Evolutionary conservation across 768 basidiomycete genomes (phyloP), one percentile per base, ranked within the genome.

Genomic region (Ephemerocybe angulata): DNA sequence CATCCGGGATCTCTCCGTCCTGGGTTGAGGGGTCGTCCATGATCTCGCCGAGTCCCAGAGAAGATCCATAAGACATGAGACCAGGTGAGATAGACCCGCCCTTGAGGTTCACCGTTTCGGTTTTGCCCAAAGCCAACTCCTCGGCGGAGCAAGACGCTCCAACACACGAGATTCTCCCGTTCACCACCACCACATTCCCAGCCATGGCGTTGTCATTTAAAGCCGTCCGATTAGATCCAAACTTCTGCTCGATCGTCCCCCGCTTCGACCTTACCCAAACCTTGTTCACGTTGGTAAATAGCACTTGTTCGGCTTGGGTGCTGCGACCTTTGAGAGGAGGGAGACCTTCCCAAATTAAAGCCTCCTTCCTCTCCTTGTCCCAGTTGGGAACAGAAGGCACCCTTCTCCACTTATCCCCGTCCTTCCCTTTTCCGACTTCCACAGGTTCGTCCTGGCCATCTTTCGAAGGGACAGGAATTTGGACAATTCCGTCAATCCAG

Each of bases 401-500:
- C 57, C 76, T 72, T 30, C 71, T 72, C 72, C 76, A 77, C 42
- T 72, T 63, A 8, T 74, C 68, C 3, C 68, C 76, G 54, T 76
- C 72, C 57, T 78, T 76, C 0, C 74, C 75, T 60, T 73, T 74
- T 5, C 76, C 77, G 17, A 75, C 67, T 22, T 76, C 68, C 17
- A 79, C 72, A 53, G 80, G 72, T 17, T 63, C 60, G n/a, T 68
- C 64, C 58, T 72, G 67, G 3, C 64, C 66, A 1, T 67, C 65
- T 55, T 76, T 72, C 4, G 70, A 61, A 17, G 77, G 76, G n/a
- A 72, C 67, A 44, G 75, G 74, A 49, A 88, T 76, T 62, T 95
- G 92, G 3, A 83, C 65, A 54, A 92, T 84, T 1, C 93, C 93
- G 66, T 97, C 93, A 59, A 95, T 89, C 76, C 86, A 95, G 25